Conservation (phyloP, 352 stramenopile genomes). For the Pythium utonaiense region DNA sequence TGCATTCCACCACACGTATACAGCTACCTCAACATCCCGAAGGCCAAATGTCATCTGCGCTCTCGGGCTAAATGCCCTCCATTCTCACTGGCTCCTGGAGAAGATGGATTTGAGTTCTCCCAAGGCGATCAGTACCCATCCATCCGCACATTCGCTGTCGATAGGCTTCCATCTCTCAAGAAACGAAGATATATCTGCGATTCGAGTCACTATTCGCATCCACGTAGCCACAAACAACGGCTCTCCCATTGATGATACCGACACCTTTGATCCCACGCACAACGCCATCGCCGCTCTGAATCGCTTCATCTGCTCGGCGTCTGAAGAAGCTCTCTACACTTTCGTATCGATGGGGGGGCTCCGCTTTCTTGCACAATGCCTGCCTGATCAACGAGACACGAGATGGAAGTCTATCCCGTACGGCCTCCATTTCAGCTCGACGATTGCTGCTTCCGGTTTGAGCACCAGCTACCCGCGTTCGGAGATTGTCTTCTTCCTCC, state of each 20-base stretch:
- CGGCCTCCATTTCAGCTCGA: constrained; percentile 1
- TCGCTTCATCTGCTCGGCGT: constrained; percentile 15
- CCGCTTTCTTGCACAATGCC: constrained; percentile 9
- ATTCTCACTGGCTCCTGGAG: constrained; percentile 3
- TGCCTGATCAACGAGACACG: background rate
- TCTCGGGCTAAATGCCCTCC: constrained; percentile 12
- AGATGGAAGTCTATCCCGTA: constrained; percentile 5
- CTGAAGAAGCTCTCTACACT: background rate
- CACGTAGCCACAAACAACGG: background rate
- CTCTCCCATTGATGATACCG: background rate
- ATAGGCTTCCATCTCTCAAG: constrained; percentile 11
- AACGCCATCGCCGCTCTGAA: constrained; percentile 2
- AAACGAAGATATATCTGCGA: constrained; percentile 9
- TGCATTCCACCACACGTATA: constrained; percentile 1
- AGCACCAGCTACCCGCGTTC: background rate
- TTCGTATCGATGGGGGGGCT: constrained; percentile 12
- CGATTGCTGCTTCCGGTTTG: background rate
- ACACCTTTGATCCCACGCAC: background rate
- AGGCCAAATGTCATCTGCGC: constrained; percentile 4
- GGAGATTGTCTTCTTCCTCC: constrained; percentile 11
- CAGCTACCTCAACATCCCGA: background rate
- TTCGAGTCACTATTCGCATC: constrained; percentile 19
- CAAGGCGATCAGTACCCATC: background rate
- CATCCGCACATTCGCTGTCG: constrained; percentile 1
- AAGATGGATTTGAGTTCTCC: background rate